Evolutionary conservation across 2,329 filamentous ascomycete genomes (phyloP).

Genomic region (Cytospora schulzeri): DNA sequence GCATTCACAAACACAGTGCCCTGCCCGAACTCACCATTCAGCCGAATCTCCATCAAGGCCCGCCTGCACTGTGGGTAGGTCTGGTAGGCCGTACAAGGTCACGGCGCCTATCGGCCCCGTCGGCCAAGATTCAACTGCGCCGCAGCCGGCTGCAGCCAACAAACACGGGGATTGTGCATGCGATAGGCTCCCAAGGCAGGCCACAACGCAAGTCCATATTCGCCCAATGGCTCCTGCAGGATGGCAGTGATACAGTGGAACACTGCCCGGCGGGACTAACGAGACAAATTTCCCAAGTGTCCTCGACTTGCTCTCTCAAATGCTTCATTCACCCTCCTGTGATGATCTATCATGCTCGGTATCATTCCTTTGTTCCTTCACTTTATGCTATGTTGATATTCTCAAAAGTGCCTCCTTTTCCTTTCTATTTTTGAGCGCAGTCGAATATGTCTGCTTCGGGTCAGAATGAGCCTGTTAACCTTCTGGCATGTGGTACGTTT

Average conservation of each 20-base stretch:
- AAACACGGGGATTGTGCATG: constrained; percentile 10
- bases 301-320: too few species aligned
- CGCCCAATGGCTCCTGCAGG: constrained; percentile 4
- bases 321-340: background rate
- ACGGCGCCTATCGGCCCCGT: background rate
- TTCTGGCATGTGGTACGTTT: constrained; percentile 12
- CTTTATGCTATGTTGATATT: background rate
- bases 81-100: background rate
- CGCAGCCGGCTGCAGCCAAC: constrained; percentile 12
- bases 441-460: background rate
- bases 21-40: background rate
- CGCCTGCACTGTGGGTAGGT: too few species aligned
- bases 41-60: background rate
- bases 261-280: background rate
- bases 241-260: background rate
- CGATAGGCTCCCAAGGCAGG: constrained; percentile 11
- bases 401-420: too few species aligned
- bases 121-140: background rate
- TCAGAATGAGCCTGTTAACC: constrained; percentile 18
- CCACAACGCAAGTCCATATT: background rate
- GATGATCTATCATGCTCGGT: too few species aligned
- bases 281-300: background rate
- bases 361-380: background rate
- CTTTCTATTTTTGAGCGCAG: too few species aligned
- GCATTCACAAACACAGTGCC: too few species aligned